phyloP scores from a whole-genome alignment of 2,329 filamentous ascomycete genomes.

The Colletotrichum sp. region DNA sequence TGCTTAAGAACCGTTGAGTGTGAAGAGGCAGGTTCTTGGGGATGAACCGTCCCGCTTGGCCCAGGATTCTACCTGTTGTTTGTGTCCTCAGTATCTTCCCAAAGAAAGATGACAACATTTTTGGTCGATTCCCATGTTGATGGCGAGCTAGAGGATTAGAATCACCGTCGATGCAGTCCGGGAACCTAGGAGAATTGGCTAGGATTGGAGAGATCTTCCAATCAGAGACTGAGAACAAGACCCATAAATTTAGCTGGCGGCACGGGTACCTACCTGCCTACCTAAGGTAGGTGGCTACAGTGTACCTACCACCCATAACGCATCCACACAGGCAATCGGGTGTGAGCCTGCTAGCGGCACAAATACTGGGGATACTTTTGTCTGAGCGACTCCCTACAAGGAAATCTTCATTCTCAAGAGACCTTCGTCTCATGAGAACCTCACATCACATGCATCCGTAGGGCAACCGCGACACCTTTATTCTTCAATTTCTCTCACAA shows the following conservation, averaged over 20 bases:
- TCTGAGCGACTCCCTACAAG: not conserved
- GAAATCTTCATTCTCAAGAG: conserved; percentile 5
- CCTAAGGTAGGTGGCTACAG: not conserved
- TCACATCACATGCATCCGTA: not conserved
- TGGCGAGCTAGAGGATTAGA: not conserved
- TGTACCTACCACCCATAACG: not conserved
- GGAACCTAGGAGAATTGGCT: not conserved
- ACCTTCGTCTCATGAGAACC: not conserved
- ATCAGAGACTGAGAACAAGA: not conserved
- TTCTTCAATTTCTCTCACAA: not conserved
- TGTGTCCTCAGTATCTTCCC: not conserved
- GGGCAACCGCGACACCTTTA: not conserved
- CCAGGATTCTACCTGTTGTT: not conserved
- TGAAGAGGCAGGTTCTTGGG: not conserved
- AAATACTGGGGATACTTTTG: not conserved
- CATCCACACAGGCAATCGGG: not conserved
- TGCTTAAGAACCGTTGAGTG: not conserved
- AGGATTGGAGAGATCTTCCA: not conserved
- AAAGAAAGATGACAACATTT: not conserved
- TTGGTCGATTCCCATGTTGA: not conserved
- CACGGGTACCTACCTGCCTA: not conserved
- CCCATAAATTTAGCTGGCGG: not conserved
- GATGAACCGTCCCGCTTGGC: not conserved
- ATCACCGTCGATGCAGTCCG: not conserved
- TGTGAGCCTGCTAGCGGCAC: not conserved